These are phyloP conservation scores for Thielaviopsis musarum DNA, from an alignment of 2,329 filamentous ascomycete genomes.

Conservation along the genomic window DNA sequence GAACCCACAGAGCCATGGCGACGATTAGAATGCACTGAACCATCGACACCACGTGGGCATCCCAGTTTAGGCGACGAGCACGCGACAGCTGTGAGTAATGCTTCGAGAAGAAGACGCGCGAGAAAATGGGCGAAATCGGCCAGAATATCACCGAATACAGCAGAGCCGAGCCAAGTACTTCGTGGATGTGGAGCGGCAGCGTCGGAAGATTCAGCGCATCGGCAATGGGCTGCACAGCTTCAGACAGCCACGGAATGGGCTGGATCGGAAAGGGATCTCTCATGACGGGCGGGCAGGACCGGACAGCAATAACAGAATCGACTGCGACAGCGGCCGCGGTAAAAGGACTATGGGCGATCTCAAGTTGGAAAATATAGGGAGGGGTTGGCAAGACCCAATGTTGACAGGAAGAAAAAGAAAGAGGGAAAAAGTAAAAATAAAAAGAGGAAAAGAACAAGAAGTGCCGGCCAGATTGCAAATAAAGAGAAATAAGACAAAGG, in stretches of 20 bases:
- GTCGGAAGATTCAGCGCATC: constrained; percentile 44
- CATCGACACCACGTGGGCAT: constrained; percentile 73
- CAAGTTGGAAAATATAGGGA: neutral
- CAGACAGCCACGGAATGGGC: constrained; percentile 38
- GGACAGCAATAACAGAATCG: neutral
- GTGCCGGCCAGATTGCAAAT: too few species aligned
- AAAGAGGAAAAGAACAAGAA: neutral
- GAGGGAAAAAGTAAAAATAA: neutral
- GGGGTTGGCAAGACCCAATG: neutral
- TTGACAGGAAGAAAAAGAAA: neutral
- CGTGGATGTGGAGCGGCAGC: constrained; percentile 61
- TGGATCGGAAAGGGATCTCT: constrained; percentile 54
- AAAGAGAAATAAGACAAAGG: neutral
- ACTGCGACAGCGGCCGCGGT: neutral
- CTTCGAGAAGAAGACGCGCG: constrained; percentile 40
- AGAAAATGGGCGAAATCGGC: constrained; percentile 50
- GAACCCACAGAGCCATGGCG: constrained; percentile 54
- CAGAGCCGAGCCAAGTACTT: constrained; percentile 48
- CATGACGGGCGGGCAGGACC: constrained; percentile 30
- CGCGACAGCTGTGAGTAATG: constrained; percentile 47
- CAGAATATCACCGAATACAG: constrained; percentile 54
- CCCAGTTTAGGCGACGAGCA: constrained; percentile 59
- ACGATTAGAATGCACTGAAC: constrained; percentile 62
- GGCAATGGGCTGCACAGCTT: constrained; percentile 45
- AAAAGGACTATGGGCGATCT: neutral